Base-by-base conservation (phyloP, 257 asterid species). In the Forsythia viridissima region DNA sequence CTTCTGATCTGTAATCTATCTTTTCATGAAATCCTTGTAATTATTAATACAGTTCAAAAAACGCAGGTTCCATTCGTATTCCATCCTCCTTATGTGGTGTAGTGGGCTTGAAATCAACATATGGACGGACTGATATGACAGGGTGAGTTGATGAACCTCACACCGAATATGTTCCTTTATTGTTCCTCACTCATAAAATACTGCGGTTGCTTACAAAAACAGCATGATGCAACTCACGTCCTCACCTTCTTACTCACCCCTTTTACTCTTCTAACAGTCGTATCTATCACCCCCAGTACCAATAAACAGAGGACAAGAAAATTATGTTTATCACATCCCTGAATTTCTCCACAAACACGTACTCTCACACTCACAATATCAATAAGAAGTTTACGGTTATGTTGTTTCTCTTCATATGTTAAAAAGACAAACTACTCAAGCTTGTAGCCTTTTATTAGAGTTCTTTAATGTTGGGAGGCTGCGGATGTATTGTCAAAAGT, bases 41-140 rank as follows among this genome's bases (percentile, higher is more conserved):
- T 74, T 21, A 30, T 80, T 79, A 71, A 67, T 76, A 80, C 68
- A 82, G 72, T 76, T 80, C 71, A 73, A 76, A 81, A 70, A 59
- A 69, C 72, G 78, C 97, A 96, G 99, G 99, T 80, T 96, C 99
- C 12, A 80, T 96, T 70, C 98, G 99, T 71, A 90, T 96, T 81
- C 99, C 99, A 63, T 92, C 98, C 82, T 93, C 99, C 70, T 87
- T 96, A 72, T 96, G 99, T 87, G 99, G 99, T 72, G 90, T 90
- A 37, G 98, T 93, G 85, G 99, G 99, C 75, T 87, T 96, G 87
- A 96, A 96, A 83, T 84, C 97, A 66, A 96, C 99, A 73, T 92
- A 91, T 63, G 97, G 95, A 76, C 91, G 99, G 78, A 93, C 97
- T 24, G 88, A 78, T 88, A 89, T 93, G 86, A 75, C 40, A 68